Evolutionary conservation across 352 stramenopile genomes (phyloP).

Genomic region (Pythium insidiosum): DNA sequence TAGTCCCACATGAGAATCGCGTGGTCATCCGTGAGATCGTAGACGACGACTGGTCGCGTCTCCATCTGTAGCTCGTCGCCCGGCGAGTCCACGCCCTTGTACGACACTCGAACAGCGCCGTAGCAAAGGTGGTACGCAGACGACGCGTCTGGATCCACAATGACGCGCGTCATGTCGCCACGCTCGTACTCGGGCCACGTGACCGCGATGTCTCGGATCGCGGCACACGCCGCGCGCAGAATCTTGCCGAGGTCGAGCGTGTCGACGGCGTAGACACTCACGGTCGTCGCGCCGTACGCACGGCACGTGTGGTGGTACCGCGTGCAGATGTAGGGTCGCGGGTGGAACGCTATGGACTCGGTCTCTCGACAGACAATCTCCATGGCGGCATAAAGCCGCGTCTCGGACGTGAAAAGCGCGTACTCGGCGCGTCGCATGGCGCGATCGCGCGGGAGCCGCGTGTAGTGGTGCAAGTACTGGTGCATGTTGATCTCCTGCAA

Average conservation of each 20-base stretch:
- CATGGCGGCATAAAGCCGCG: conserved; percentile 1
- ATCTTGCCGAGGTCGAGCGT: conserved; percentile 15
- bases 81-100: not conserved
- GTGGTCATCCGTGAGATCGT: conserved; percentile 16
- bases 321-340: not conserved
- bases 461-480: conserved; percentile 15
- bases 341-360: not conserved
- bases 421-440: conserved; percentile 4
- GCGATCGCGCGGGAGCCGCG: conserved; percentile 5
- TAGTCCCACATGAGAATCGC: conserved; percentile 34
- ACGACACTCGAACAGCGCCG: conserved; percentile 1
- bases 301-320: not conserved
- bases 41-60: conserved; percentile 19
- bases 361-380: conserved; percentile 10
- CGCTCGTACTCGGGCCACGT: conserved; percentile 23
- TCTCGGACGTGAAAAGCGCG: not conserved
- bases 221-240: conserved; percentile 16
- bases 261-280: conserved; percentile 27
- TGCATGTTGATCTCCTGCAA: conserved; percentile 9
- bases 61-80: conserved; percentile 16
- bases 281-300: conserved; percentile 20
- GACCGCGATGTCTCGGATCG: conserved; percentile 15
- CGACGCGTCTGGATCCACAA: conserved; percentile 5
- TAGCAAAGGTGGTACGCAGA: conserved; percentile 4
- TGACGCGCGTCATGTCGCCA: conserved; percentile 9